Conservation (phyloP, 2,329 filamentous ascomycete species). For the Cyanodermella asteris region DNA sequence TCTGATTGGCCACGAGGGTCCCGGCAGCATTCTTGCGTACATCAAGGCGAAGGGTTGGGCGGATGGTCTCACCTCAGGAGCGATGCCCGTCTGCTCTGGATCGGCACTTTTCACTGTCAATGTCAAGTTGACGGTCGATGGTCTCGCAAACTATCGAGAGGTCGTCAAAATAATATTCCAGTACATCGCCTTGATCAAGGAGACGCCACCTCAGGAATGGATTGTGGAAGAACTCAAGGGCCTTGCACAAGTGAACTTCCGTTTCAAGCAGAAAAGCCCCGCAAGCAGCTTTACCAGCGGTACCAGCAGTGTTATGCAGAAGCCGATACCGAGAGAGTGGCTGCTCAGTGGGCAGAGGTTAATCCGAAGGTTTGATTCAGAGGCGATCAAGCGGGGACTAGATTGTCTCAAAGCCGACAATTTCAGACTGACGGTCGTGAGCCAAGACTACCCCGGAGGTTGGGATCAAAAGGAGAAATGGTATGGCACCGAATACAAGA, state of each 20-base stretch:
- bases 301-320: constrained; percentile 76
- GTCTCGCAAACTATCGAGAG: constrained; percentile 60
- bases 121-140: constrained; percentile 65
- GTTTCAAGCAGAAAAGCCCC: constrained; percentile 79
- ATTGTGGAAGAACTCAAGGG: constrained; percentile 82
- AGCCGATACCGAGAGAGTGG: constrained; percentile 65
- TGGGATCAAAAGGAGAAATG: constrained; percentile 86
- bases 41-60: constrained; percentile 82
- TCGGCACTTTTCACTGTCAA: constrained; percentile 61
- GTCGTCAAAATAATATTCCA: constrained; percentile 71
- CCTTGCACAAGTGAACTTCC: constrained; percentile 82
- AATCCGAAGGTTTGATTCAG: constrained; percentile 58
- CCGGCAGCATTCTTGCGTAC: constrained; percentile 76
- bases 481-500: constrained; percentile 89
- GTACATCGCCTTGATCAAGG: constrained; percentile 70
- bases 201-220: constrained; percentile 69
- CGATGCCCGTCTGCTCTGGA: constrained; percentile 55
- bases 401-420: constrained; percentile 66
- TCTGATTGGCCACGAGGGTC: constrained; percentile 77
- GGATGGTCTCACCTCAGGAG: constrained; percentile 59
- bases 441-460: constrained; percentile 59
- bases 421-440: constrained; percentile 64
- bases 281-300: constrained; percentile 76
- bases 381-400: constrained; percentile 53
- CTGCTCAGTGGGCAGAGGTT: constrained; percentile 60